Conservation (phyloP, 176 grass and related monocot species). For the Musa itinerans region DNA sequence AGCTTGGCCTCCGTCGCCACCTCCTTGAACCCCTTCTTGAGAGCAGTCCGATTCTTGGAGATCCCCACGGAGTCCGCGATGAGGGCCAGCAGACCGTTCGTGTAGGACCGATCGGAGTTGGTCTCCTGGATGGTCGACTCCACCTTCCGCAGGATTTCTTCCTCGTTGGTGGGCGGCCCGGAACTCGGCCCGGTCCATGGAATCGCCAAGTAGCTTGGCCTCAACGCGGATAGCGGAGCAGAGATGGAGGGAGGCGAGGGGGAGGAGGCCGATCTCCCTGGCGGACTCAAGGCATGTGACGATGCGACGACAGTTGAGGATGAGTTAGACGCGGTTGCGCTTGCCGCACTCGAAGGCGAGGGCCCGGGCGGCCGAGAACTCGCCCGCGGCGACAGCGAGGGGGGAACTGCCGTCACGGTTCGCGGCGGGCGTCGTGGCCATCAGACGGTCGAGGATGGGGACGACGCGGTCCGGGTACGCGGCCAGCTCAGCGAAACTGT, state of each 20-base stretch:
- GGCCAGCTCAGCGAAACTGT: neutral
- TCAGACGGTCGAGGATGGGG: neutral
- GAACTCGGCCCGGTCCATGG: neutral
- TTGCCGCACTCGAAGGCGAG: neutral
- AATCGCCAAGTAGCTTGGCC: no score
- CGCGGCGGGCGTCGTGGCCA: neutral
- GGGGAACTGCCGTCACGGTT: neutral
- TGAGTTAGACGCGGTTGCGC: neutral
- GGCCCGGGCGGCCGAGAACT: neutral
- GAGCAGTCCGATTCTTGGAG: neutral
- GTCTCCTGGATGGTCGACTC: neutral
- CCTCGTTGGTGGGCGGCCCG: neutral
- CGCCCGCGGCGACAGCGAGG: neutral
- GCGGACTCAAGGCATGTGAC: neutral
- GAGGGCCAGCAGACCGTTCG: neutral
- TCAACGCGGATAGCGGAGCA: no score
- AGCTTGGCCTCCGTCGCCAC: neutral
- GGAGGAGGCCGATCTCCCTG: neutral
- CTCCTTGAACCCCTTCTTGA: slow-evolving; percentile 1
- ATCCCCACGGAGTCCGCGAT: neutral
- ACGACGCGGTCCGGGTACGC: neutral
- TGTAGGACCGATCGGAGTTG: neutral
- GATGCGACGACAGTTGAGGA: slow-evolving; percentile 1
- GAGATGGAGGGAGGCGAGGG: no score
- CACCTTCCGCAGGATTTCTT: neutral